These are phyloP conservation scores for Penicillium maclennaniae DNA, from an alignment of 495 filamentous ascomycete species.

Conservation along the genomic window DNA sequence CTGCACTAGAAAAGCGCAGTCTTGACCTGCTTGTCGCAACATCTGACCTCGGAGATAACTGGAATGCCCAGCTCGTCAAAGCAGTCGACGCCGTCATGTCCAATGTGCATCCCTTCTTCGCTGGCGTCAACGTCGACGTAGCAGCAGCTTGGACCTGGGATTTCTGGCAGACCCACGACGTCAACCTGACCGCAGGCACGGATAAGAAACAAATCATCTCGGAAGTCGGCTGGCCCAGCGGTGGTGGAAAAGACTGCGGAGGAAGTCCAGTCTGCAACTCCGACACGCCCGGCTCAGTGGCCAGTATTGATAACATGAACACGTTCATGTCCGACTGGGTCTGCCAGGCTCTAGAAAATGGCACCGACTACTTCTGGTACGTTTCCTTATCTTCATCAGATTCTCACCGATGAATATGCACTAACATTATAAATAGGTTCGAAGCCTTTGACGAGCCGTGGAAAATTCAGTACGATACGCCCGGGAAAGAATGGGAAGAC, in stretches of 20 bases:
- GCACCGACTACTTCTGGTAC: constrained; percentile 91
- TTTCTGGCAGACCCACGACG: constrained; percentile 72
- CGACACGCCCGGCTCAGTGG: constrained; percentile 58
- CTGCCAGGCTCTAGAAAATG: constrained; percentile 71
- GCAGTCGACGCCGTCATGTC: constrained; percentile 88
- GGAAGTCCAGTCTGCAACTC: constrained; percentile 48
- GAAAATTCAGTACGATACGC: constrained; percentile 71
- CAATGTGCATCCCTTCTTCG: constrained; percentile 97
- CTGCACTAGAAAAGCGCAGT: constrained; percentile 62
- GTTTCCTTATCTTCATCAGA: constrained; percentile 23
- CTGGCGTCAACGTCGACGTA: constrained; percentile 61
- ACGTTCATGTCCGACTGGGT: constrained; percentile 81
- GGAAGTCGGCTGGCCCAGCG: constrained; percentile 90
- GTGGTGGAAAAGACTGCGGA: constrained; percentile 79
- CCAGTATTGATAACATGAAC: constrained; percentile 82
- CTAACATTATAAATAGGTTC: constrained; percentile 68
- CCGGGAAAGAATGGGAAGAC: constrained; percentile 81
- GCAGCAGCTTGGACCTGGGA: constrained; percentile 79
- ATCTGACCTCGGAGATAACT: constrained; percentile 85
- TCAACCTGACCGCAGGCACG: constrained; percentile 53
- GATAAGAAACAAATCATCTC: constrained; percentile 67
- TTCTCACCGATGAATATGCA: no score
- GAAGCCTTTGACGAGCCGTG: constrained; percentile 94
- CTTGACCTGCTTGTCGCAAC: constrained; percentile 78
- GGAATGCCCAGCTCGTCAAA: constrained; percentile 62